Percentiles rank a stretch among this genome's conserved stretches.
Conservation (phyloP, 2,329 filamentous ascomycete genomes). For the Colletotrichum sublineola region DNA sequence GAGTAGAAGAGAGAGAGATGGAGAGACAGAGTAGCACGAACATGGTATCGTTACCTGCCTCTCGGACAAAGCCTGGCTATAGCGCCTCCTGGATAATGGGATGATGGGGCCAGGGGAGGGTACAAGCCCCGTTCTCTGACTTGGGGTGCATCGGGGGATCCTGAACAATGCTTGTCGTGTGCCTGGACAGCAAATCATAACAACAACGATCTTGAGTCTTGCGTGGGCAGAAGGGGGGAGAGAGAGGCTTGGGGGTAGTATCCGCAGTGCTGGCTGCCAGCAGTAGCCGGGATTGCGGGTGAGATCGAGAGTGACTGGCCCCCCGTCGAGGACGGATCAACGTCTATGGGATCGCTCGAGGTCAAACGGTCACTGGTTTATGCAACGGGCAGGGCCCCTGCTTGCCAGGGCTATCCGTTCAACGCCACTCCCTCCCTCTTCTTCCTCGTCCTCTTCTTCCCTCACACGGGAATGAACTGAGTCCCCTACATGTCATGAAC, state of each 20-base stretch:
- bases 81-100: constrained; percentile 57
- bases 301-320: constrained; percentile 49
- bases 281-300: constrained; percentile 47
- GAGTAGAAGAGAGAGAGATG: constrained; percentile 7
- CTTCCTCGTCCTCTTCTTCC: not conserved
- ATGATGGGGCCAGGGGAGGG: constrained; percentile 42
- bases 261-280: constrained; percentile 39
- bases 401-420: constrained; percentile 26
- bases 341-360: constrained; percentile 54
- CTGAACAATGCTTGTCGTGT: constrained; percentile 48
- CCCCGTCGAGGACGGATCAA: constrained; percentile 49
- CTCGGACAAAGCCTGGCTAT: constrained; percentile 46
- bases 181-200: constrained; percentile 29
- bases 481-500: constrained; percentile 42
- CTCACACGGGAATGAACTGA: constrained; percentile 35
- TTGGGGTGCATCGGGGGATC: constrained; percentile 54
- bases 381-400: constrained; percentile 41
- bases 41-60: constrained; percentile 4
- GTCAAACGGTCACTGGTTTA: constrained; percentile 55
- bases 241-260: constrained; percentile 29
- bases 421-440: constrained; percentile 11
- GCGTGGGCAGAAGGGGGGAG: constrained; percentile 30
- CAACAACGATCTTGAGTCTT: constrained; percentile 34
- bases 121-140: constrained; percentile 48
- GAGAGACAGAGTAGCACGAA: constrained; percentile 7